These are phyloP conservation scores for Leccinum ponderosum DNA, from an alignment of 1,284 basidiomycete genomes.

Conservation along the genomic window DNA sequence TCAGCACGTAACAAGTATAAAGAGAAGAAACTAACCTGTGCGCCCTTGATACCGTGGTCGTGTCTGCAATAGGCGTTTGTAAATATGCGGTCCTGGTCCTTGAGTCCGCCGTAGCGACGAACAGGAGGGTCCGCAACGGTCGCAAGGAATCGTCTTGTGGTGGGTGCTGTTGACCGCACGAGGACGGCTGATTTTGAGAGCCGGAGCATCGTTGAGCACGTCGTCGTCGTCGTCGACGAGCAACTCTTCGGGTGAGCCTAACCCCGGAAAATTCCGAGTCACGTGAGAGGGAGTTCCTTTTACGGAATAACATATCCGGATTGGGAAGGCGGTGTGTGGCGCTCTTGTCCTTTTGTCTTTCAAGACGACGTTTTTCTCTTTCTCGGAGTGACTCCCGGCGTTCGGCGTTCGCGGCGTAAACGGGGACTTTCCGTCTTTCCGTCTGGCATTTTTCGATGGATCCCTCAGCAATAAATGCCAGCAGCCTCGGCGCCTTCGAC, in stretches of 20 bases:
- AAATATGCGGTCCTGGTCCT: slow-evolving; percentile 93
- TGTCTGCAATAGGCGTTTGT: slow-evolving; percentile 85
- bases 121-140: slow-evolving; percentile 84
- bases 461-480: slow-evolving; percentile 13
- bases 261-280: slow-evolving; percentile 21
- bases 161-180: slow-evolving; percentile 16
- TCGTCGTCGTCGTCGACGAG: slow-evolving; percentile 17
- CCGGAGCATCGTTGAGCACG: slow-evolving; percentile 25
- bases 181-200: slow-evolving; percentile 28
- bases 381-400: not conserved
- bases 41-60: slow-evolving; percentile 90
- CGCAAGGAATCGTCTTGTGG: slow-evolving; percentile 55
- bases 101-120: slow-evolving; percentile 85
- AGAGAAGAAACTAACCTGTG: slow-evolving; percentile 52
- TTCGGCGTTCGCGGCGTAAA: slow-evolving; percentile 10
- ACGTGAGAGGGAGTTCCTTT: slow-evolving; percentile 6
- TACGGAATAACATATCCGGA: slow-evolving; percentile 1
- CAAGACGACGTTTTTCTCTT: slow-evolving; percentile 2
- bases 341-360: slow-evolving; percentile 13
- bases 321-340: slow-evolving; percentile 15
- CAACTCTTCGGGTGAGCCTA: not conserved
- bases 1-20: not conserved
- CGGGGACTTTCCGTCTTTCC: not conserved
- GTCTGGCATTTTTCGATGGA: slow-evolving; percentile 16
- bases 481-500: slow-evolving; percentile 18